These are phyloP conservation scores for Extremus antarcticus DNA, from an alignment of 495 filamentous ascomycete genomes.

Conservation along the genomic window DNA sequence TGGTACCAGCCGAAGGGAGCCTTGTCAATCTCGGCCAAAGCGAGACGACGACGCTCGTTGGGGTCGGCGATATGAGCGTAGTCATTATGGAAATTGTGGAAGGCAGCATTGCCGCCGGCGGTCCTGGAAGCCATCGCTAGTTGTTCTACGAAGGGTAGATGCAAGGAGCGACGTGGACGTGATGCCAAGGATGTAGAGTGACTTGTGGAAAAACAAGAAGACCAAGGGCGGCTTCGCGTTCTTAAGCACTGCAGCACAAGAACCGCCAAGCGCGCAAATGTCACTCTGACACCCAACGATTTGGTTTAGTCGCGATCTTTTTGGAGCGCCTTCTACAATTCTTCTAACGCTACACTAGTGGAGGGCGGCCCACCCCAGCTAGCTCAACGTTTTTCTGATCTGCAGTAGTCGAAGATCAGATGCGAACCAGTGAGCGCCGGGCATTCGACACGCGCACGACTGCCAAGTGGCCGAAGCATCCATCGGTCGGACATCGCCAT, in stretches of 20 bases:
- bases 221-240: background rate
- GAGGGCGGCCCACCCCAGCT: background rate
- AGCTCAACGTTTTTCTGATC: background rate
- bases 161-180: background rate
- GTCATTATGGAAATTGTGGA: constrained; percentile 35
- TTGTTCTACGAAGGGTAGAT: background rate
- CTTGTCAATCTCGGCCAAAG: constrained; percentile 69
- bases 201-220: background rate
- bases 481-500: background rate
- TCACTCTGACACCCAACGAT: background rate
- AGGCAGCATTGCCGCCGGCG: constrained; percentile 22
- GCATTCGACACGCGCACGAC: background rate
- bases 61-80: constrained; percentile 56
- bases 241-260: background rate
- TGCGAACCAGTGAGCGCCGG: background rate
- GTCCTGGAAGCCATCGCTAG: constrained; percentile 15
- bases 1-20: constrained; percentile 74
- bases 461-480: background rate
- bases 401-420: background rate
- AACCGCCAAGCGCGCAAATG: background rate
- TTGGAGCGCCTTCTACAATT: too few relatives aligned
- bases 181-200: background rate
- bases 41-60: constrained; percentile 61
- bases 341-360: too few relatives aligned
- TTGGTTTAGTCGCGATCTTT: background rate